A percentile compares a stretch with the other conserved stretches of the same genome.
Conservation (phyloP, 2,329 filamentous ascomycete genomes). For the Curvularia verruculosa region DNA sequence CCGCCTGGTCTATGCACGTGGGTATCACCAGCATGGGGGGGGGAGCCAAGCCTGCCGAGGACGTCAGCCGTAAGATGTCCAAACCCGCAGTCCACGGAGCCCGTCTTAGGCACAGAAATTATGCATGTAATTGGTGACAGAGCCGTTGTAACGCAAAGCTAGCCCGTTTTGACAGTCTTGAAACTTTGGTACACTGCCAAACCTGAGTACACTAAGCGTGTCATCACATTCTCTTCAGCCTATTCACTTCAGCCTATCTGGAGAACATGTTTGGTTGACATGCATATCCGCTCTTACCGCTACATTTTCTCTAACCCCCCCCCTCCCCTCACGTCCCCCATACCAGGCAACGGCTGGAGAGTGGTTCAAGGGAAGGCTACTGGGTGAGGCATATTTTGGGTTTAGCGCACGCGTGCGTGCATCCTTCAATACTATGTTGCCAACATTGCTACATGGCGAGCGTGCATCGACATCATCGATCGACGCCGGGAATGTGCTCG, state of each 20-base stretch:
- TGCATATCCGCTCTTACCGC: background rate
- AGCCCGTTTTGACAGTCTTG: background rate
- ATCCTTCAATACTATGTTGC: background rate
- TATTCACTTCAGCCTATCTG: conserved; percentile 2
- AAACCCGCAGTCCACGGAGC: conserved; percentile 8
- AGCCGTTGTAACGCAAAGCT: conserved; percentile 3
- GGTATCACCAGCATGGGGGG: conserved; percentile 2
- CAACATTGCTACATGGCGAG: background rate
- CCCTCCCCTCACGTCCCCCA: background rate
- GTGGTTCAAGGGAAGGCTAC: background rate
- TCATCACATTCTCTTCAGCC: conserved; percentile 1
- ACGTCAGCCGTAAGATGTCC: conserved; percentile 15
- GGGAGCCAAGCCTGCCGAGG: background rate
- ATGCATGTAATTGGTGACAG: background rate
- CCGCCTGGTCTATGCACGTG: conserved; percentile 7
- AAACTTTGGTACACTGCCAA: conserved; percentile 4
- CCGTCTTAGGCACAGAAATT: background rate
- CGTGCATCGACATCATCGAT: conserved; percentile 1
- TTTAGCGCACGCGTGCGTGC: background rate
- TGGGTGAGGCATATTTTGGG: background rate
- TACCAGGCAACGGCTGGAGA: background rate
- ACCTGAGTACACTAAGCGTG: conserved; percentile 1
- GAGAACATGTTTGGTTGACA: background rate
- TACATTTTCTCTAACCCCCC: background rate
- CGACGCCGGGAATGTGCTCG: background rate